phyloP scores from a whole-genome alignment of 2,329 filamentous ascomycete genomes.

The Mycosphaerella arachidis region DNA sequence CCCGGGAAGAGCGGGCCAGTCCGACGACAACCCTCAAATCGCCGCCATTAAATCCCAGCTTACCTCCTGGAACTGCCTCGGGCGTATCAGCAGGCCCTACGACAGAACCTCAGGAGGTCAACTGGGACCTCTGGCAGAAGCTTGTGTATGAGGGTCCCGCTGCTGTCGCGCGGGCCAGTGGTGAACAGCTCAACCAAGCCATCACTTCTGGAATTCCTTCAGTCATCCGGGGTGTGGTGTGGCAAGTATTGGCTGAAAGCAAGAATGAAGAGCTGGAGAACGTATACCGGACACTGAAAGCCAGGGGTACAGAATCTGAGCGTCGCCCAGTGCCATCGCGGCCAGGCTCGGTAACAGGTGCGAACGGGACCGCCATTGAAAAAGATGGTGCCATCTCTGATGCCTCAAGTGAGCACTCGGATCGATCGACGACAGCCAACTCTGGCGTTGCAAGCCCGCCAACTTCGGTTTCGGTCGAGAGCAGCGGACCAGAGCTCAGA shows the following conservation, averaged over 20 bases:
- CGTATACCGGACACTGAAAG: slow-evolving; percentile 77
- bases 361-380: slow-evolving; percentile 46
- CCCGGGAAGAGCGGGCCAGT: slow-evolving; percentile 25
- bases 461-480: slow-evolving; percentile 24
- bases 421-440: slow-evolving; percentile 59
- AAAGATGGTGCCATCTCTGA: slow-evolving; percentile 66
- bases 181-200: slow-evolving; percentile 82
- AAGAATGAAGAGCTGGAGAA: slow-evolving; percentile 86
- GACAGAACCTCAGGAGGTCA: slow-evolving; percentile 69
- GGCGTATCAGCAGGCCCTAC: slow-evolving; percentile 74
- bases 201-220: slow-evolving; percentile 92
- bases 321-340: slow-evolving; percentile 18
- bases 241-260: slow-evolving; percentile 94
- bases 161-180: slow-evolving; percentile 79
- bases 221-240: slow-evolving; percentile 95
- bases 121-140: slow-evolving; percentile 97
- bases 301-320: slow-evolving; percentile 76
- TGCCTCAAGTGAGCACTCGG: slow-evolving; percentile 78
- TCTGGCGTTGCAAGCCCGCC: slow-evolving; percentile 39
- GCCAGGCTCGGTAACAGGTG: slow-evolving; percentile 40
- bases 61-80: slow-evolving; percentile 81
- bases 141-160: slow-evolving; percentile 92
- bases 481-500: slow-evolving; percentile 51
- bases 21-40: slow-evolving; percentile 42
- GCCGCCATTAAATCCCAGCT: slow-evolving; percentile 60